Conservation (phyloP, 192 early-diverging fungal species). For the Backusella westeae region DNA sequence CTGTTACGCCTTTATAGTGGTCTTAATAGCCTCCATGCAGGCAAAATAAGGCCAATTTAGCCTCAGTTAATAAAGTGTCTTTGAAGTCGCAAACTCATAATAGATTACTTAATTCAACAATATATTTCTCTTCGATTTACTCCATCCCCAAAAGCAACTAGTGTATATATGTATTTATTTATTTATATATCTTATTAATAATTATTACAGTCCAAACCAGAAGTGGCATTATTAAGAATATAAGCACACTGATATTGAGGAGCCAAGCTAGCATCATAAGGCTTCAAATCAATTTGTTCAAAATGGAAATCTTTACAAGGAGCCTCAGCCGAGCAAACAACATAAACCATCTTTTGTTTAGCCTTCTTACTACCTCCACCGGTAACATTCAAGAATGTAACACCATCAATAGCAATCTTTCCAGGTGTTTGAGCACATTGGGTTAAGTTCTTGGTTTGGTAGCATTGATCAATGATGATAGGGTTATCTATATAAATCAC, state of each 20-base stretch:
- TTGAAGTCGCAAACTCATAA: no score
- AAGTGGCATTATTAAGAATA: neutral
- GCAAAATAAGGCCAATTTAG: no score
- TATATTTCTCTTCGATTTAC: no score
- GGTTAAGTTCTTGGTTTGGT: neutral
- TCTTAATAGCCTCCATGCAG: no score
- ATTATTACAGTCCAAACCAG: neutral
- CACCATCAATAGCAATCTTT: neutral
- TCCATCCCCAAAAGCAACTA: no score
- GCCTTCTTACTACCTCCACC: neutral
- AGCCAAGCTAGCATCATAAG: neutral
- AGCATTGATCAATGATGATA: neutral
- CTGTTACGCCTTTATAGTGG: no score
- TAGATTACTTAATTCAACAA: no score
- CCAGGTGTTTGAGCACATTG: neutral
- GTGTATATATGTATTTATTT: no score
- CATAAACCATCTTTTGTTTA: neutral
- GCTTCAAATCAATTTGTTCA: neutral
- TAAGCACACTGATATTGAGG: neutral
- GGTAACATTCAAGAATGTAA: neutral
- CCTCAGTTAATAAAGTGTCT: no score
- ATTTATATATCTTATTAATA: neutral
- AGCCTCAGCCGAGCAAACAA: neutral
- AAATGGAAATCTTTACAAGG: neutral
- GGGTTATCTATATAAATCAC: neutral